Percentiles rank a stretch among this genome's conserved stretches.
phyloP scores from a whole-genome alignment of 176 grass and related monocot genomes.

The Saccharum officinarum region DNA sequence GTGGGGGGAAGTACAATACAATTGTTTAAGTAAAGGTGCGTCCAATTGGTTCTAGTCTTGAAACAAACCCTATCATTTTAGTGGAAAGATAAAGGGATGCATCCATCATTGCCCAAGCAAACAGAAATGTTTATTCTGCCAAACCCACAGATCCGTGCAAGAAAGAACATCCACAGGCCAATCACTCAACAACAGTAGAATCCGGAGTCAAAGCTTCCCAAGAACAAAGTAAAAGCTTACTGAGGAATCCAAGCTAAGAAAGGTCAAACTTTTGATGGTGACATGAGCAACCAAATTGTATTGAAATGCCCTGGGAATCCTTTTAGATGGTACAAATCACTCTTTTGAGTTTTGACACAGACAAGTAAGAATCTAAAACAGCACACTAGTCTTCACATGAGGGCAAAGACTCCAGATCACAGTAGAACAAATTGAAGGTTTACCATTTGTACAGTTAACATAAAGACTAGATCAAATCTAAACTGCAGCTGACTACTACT shows the following conservation, averaged over 20 bases:
- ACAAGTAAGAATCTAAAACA: constrained; percentile 26
- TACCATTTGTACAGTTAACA: background rate
- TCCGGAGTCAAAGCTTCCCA: constrained; percentile 1
- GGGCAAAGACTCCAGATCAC: constrained; percentile 18
- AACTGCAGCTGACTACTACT: background rate
- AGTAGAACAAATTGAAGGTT: background rate
- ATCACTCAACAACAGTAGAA: constrained; percentile 37
- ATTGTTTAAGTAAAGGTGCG: constrained; percentile 33
- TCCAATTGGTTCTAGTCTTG: constrained; percentile 34
- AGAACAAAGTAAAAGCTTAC: constrained; percentile 21
- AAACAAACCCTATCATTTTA: constrained; percentile 48
- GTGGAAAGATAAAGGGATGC: constrained; percentile 44
- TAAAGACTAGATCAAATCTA: constrained; percentile 31
- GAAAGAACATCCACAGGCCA: constrained; percentile 23
- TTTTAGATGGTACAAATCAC: background rate
- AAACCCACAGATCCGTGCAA: constrained; percentile 48
- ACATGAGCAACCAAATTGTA: constrained; percentile 9
- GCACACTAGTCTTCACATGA: background rate
- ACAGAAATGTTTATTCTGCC: constrained; percentile 43
- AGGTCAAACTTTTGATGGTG: constrained; percentile 17
- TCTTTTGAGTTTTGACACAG: constrained; percentile 18
- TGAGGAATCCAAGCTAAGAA: constrained; percentile 29
- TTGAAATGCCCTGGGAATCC: background rate
- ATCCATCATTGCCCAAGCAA: constrained; percentile 46
- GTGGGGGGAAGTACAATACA: constrained; percentile 12